Evolutionary conservation across 1,284 basidiomycete genomes (phyloP), one percentile per base, ranked within the genome.

Genomic region (Melampsora larici-populina): DNA sequence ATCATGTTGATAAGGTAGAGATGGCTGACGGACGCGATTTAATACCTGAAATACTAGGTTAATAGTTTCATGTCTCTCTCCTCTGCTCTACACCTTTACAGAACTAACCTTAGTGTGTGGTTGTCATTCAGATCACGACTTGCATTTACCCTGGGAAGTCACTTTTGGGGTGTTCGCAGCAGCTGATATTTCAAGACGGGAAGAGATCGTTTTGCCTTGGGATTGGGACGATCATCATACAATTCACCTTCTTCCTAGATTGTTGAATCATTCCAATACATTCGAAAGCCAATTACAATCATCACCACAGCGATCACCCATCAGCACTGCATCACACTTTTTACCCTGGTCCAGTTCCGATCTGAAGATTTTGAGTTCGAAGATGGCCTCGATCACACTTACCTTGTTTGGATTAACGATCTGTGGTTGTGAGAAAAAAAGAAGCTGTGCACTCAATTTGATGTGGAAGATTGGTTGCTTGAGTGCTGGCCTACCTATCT

Each of bases 171-270:
- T 97, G 1, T 97, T 96, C 81, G 92, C 94, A 0, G 84, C 91
- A 24, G 85, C 89, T 21, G 91, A 93, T 80, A 87, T 97, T 79
- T 88, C 88, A 78, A 88, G 89, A 49, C 87, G 90, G 69, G 93
- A 96, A 81, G 96, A 98, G 85, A 89, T 98, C 55, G 89, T 95
- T 0, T 84, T 97, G 0, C 92, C 91, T 0, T 98, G 95, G 94
- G 94, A 97, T 83, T 97, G 94, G 95, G 94, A 97, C 81, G 94
- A 97, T 81, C 89, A 89, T 6, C 92, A 94, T 82, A 89, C 92
- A 0, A 89, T 97, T 0, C 95, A 97, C 84, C 86, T 88, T 69
- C 85, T 97, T 0, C 91, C 91, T 4, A 88, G 89, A 21, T 85
- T 93, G 67, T 51, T 78, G 49, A 75, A 66, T 33, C 73, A 75